A percentile compares a stretch with the other conserved stretches of the same genome.
Evolutionary conservation across 441 rosid species (phyloP).

Genomic region (Adansonia madagascariensis): DNA sequence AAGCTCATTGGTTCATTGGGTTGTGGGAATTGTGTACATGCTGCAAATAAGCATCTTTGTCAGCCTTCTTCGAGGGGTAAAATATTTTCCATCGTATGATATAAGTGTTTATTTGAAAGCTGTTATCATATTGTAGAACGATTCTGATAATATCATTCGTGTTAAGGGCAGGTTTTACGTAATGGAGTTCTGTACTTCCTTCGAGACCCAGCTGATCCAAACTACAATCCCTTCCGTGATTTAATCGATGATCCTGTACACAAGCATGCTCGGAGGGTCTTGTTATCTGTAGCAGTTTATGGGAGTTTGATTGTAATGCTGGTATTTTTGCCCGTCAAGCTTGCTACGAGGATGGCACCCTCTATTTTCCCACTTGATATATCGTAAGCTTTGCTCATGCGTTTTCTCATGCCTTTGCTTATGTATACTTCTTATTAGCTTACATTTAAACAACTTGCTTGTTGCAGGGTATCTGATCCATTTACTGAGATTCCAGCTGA

Average conservation of each 20-base stretch:
- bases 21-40: conserved; percentile 96
- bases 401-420: not conserved
- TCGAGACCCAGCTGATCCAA: conserved; percentile 96
- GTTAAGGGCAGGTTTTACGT: conserved; percentile 71
- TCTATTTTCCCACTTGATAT: conserved; percentile 91
- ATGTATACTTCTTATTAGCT: not conserved
- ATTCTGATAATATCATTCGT: conserved; percentile 25
- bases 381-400: conserved; percentile 54
- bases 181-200: conserved; percentile 88
- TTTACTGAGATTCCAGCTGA: conserved; percentile 97
- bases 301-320: conserved; percentile 97
- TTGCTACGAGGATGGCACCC: conserved; percentile 87
- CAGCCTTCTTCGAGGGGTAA: conserved; percentile 99
- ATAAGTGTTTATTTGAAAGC: not conserved
- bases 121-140: conserved; percentile 16
- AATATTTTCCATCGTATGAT: conserved; percentile 20
- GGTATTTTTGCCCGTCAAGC: conserved; percentile 95
- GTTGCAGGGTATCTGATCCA: conserved; percentile 88
- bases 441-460: conserved; percentile 20
- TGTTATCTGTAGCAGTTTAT: conserved; percentile 90
- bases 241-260: conserved; percentile 96
- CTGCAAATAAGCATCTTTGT: conserved; percentile 97
- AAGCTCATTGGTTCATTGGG: conserved; percentile 96
- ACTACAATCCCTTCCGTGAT: conserved; percentile 94
- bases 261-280: conserved; percentile 93